Percentiles rank a stretch among this genome's conserved stretches.
phyloP scores from a whole-genome alignment of 1,284 basidiomycete genomes.

The Trichosporon faecale region DNA sequence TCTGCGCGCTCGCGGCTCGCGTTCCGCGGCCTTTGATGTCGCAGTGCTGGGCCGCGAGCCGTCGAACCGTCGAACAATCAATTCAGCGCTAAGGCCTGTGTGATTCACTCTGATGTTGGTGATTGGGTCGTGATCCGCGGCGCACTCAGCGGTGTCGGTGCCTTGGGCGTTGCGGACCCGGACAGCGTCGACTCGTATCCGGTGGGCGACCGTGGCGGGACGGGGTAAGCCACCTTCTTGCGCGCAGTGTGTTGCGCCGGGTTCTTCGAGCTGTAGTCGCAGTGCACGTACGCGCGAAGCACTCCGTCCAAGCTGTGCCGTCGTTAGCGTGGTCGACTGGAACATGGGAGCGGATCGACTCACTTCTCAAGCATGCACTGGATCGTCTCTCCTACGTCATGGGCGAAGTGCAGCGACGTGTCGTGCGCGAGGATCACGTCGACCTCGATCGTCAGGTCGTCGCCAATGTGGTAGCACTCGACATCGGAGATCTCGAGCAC shows the following conservation, averaged over 20 bases:
- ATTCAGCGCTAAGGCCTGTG: neutral
- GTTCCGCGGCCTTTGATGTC: neutral
- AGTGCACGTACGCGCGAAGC: constrained; percentile 54
- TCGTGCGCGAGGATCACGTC: constrained; percentile 53
- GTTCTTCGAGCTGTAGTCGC: constrained; percentile 45
- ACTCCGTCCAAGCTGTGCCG: constrained; percentile 48
- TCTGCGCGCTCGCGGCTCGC: neutral
- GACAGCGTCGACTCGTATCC: constrained; percentile 8
- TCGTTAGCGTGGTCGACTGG: constrained; percentile 20
- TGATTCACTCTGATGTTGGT: neutral
- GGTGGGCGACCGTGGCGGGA: constrained; percentile 7
- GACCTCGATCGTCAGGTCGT: constrained; percentile 54
- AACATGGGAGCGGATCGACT: constrained; percentile 12
- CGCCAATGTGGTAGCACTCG: constrained; percentile 53
- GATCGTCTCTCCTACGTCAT: constrained; percentile 54
- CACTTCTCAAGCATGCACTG: constrained; percentile 49
- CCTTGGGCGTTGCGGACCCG: constrained; percentile 17
- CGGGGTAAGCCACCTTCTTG: constrained; percentile 13
- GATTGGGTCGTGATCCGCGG: neutral
- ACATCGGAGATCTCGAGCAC: constrained; percentile 48
- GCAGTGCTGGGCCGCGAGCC: too few species aligned
- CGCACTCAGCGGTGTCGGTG: constrained; percentile 7
- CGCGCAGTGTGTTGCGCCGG: constrained; percentile 26
- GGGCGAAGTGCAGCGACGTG: constrained; percentile 52
- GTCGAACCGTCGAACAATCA: neutral